These are phyloP conservation scores for Eudorina sp. DNA, from an alignment of 139 green algal genomes.

Conservation along the genomic window DNA sequence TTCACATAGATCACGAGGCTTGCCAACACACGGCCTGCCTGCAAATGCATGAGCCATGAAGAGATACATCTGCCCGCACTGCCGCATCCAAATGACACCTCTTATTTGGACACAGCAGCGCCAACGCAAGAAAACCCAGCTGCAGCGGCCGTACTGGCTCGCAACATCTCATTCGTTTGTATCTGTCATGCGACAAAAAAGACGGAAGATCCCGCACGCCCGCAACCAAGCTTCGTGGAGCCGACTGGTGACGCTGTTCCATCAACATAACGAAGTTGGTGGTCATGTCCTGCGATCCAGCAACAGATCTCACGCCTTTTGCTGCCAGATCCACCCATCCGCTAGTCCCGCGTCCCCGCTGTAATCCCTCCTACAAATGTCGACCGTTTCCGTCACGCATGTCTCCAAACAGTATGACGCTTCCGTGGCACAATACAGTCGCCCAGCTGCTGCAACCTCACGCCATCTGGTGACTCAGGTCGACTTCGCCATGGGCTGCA, in stretches of 20 bases:
- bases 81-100: not conserved
- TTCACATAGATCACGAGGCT: slow-evolving; percentile 5
- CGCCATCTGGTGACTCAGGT: not conserved
- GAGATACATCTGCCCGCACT: no score
- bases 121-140: slow-evolving; percentile 5
- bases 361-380: no score
- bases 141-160: not conserved
- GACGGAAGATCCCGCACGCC: not conserved
- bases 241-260: not conserved
- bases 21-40: not conserved
- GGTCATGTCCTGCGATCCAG: not conserved
- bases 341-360: no score
- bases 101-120: not conserved
- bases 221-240: not conserved
- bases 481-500: slow-evolving; percentile 19
- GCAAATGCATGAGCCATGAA: not conserved
- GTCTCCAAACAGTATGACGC: no score
- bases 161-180: not conserved
- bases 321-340: no score
- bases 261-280: not conserved
- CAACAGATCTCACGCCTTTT: no score
- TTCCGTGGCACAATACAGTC: no score
- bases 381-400: no score
- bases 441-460: no score
- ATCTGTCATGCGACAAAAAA: not conserved